Evolutionary conservation across 208 protist species (phyloP).

Genomic region (Naegleria lovaniensis): DNA sequence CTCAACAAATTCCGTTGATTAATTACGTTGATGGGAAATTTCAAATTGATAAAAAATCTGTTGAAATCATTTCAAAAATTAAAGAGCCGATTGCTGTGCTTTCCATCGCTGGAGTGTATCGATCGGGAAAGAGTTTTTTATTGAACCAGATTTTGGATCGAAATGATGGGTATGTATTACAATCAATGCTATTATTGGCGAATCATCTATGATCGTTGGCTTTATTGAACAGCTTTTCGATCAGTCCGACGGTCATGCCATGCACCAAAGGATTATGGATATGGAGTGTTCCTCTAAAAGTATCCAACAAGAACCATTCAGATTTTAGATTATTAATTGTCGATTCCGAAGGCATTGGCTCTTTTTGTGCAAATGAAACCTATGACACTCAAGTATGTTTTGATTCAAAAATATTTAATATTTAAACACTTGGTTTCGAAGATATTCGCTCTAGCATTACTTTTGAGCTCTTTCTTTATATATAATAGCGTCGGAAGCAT

Average conservation of each 20-base stretch:
- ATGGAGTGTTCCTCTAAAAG: constrained; percentile 29
- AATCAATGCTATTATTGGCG: not conserved
- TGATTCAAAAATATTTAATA: not conserved
- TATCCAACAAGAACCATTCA: not conserved
- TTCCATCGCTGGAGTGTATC: constrained; percentile 38
- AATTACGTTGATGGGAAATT: not conserved
- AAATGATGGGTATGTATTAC: not conserved
- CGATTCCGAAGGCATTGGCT: constrained; percentile 41
- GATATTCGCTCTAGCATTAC: constrained; percentile 41
- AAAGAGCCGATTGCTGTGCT: constrained; percentile 26
- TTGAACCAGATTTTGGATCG: constrained; percentile 34
- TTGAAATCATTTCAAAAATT: not conserved
- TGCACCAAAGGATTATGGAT: constrained; percentile 46
- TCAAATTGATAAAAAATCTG: constrained; percentile 8
- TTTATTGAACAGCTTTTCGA: constrained; percentile 31
- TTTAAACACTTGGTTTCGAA: not conserved
- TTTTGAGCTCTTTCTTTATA: constrained; percentile 40
- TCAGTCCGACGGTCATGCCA: constrained; percentile 35
- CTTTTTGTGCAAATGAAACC: constrained; percentile 22
- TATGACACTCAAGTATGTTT: constrained; percentile 37
- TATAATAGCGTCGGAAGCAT: constrained; percentile 43
- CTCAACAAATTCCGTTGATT: not conserved
- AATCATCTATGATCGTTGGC: no score
- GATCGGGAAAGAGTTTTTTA: constrained; percentile 46
- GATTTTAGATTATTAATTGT: constrained; percentile 33